A percentile compares a stretch with the other conserved stretches of the same genome.
Conservation (phyloP, 768 basidiomycete genomes). For the Tricholoma sp. region DNA sequence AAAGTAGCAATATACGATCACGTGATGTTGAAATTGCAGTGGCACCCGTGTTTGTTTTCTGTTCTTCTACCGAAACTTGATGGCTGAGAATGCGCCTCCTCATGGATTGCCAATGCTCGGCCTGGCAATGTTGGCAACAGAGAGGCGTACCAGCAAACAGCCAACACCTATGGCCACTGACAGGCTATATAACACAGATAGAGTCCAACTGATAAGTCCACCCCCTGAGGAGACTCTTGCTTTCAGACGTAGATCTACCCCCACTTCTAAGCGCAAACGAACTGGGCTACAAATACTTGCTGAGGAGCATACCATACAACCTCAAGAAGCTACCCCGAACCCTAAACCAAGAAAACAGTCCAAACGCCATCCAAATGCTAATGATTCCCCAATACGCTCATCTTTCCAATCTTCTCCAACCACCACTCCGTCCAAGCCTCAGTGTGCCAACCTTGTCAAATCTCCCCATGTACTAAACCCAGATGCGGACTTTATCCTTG, state of each 20-base stretch:
- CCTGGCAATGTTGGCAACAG: constrained; percentile 3
- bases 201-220: constrained; percentile 45
- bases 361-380: constrained; percentile 13
- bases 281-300: constrained; percentile 9
- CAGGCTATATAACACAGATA: constrained; percentile 16
- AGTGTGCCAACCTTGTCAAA: constrained; percentile 20
- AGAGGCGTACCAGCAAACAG: neutral
- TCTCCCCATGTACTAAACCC: constrained; percentile 47
- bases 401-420: constrained; percentile 7
- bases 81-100: constrained; percentile 10
- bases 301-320: constrained; percentile 12
- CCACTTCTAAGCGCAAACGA: constrained; percentile 36
- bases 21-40: constrained; percentile 16
- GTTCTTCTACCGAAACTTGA: neutral
- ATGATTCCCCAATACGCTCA: constrained; percentile 26
- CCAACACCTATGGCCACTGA: constrained; percentile 18
- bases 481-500: constrained; percentile 43
- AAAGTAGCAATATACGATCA: constrained; percentile 10
- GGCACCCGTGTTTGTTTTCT: neutral
- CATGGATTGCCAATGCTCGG: neutral
- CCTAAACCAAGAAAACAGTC: constrained; percentile 55
- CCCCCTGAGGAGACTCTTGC: constrained; percentile 54
- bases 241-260: constrained; percentile 19
- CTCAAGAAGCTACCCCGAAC: constrained; percentile 47
- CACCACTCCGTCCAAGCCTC: constrained; percentile 18